Percentiles rank a stretch among this genome's conserved stretches.
phyloP scores from a whole-genome alignment of 106 monocot genomes.

The Posidonia australis region DNA sequence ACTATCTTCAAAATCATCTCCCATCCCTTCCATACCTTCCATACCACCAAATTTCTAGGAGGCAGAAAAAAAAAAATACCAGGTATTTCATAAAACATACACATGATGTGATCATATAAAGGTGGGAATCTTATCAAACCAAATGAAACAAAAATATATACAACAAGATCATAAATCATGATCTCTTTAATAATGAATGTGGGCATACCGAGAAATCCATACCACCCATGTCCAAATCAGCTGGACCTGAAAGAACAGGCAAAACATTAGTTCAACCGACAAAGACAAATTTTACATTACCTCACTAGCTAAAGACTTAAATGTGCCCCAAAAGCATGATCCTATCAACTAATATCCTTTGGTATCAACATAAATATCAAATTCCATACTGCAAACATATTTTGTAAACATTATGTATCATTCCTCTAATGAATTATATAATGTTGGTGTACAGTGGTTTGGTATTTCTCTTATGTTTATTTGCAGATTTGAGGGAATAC shows the following conservation, averaged over 20 bases:
- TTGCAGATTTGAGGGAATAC: too few relatives aligned
- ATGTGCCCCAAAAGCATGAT: too few relatives aligned
- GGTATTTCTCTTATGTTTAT: too few relatives aligned
- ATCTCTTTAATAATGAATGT: background rate
- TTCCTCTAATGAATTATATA: too few relatives aligned
- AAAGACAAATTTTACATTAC: too few relatives aligned
- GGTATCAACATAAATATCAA: too few relatives aligned
- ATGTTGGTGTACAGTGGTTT: too few relatives aligned
- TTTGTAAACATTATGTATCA: too few relatives aligned
- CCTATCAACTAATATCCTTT: too few relatives aligned
- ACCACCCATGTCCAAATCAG: conserved; percentile 48
- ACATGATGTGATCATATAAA: too few relatives aligned
- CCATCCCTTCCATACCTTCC: conserved; percentile 27
- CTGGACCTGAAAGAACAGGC: conserved; percentile 4
- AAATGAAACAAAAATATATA: background rate
- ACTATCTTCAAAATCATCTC: conserved; percentile 51
- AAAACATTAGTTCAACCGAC: background rate
- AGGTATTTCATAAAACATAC: background rate
- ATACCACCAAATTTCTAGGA: conserved; percentile 57
- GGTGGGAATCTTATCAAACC: background rate
- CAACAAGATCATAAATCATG: background rate
- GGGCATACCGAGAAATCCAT: conserved; percentile 62
- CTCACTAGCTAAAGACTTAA: too few relatives aligned
- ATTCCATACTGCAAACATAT: too few relatives aligned
- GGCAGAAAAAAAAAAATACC: background rate